These are phyloP conservation scores for Melastoma candidum DNA, from an alignment of 441 rosid genomes.

Conservation along the genomic window DNA sequence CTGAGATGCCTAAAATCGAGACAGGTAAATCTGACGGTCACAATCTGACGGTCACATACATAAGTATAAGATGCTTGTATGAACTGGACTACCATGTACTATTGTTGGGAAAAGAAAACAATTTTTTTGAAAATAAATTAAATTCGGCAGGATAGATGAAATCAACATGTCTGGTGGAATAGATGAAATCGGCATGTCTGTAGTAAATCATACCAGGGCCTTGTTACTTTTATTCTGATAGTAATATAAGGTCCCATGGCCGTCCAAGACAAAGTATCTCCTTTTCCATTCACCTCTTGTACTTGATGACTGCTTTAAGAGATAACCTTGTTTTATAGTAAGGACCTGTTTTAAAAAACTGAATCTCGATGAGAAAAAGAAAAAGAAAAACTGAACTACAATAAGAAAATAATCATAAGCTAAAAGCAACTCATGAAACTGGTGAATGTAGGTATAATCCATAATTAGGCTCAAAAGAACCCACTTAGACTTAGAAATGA, in stretches of 20 bases:
- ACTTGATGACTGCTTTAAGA: conserved; percentile 69
- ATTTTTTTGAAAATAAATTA: no score
- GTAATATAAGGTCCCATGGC: conserved; percentile 72
- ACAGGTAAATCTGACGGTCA: background rate
- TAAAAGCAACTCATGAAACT: no score
- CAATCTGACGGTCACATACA: conserved; percentile 6
- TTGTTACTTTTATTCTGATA: conserved; percentile 51
- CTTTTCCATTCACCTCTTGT: conserved; percentile 84
- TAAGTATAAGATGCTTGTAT: background rate
- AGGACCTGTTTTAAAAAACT: conserved; percentile 25
- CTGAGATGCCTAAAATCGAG: conserved; percentile 43
- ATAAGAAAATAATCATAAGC: no score
- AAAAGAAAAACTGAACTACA: no score
- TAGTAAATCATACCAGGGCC: conserved; percentile 38
- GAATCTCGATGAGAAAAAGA: no score
- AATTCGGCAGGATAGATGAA: no score
- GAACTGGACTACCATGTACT: no score
- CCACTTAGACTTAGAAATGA: no score
- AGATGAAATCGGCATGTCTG: background rate
- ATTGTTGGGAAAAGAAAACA: no score
- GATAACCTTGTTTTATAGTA: conserved; percentile 78
- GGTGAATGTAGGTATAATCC: no score
- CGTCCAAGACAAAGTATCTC: conserved; percentile 82
- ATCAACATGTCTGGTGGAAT: no score
- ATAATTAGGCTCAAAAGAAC: no score